Base-by-base conservation (phyloP, 148 eudicot species). In the Hydrangea macrophylla region DNA sequence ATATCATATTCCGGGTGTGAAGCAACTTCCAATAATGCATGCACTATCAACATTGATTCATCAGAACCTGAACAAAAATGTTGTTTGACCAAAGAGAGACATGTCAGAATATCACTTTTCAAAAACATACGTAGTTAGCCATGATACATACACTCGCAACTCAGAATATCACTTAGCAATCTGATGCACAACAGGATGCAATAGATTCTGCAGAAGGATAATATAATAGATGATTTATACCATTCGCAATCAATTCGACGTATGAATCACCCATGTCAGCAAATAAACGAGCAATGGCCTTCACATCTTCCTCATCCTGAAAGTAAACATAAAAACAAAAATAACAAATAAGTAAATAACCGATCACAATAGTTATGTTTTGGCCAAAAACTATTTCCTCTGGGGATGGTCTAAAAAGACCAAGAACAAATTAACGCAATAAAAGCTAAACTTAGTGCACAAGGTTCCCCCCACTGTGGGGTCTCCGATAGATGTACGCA, bases 261-360 rank as follows among this genome's bases (percentile, higher is more conserved):
- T 90, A 94, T 37, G 99, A 86, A 79, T 94, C 99, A 58, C 99
- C 99, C 92, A 94, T 87, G 75, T 94, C 99, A 62, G 99, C 89
- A 84, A 90, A 90, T 74, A 94, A 82, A 76, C 99, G 99, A 74
- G 96, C 99, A 78, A 94, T 79, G 70, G 99, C 97, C 76, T 94
- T 94, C 70, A 81, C 85, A 80, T 94, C 99, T 85, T 94, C 99
- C 80, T 94, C 99, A 68, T 94, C 99, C 99, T 94, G 85, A 76
- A 62, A 71, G 45, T 48, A 37, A 45, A 54, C 25, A 60, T 28
- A 76, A 31, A 50, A 64, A 28, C 12, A 73, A 55, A 67, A 36
- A 37, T 0, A 60, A 36, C 9, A 37, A n/a, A n/a, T n/a, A n/a
- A n/a, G n/a, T n/a, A n/a, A n/a, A n/a, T n/a, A n/a, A n/a, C 15